Base-by-base conservation (phyloP, 306 rosid genomes). In the Urtica urens region DNA sequence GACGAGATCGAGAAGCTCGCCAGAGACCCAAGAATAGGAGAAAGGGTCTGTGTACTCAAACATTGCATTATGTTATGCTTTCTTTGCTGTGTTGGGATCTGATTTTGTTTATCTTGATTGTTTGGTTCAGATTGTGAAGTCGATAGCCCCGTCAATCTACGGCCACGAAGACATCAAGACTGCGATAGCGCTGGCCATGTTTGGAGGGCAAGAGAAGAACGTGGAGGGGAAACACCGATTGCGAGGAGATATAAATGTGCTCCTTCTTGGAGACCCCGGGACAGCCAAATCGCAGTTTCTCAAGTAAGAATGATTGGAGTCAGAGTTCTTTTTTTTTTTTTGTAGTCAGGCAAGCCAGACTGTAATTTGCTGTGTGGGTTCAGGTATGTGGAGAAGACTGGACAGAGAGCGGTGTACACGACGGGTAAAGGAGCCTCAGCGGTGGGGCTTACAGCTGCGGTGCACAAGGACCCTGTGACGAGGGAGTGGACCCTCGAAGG, bases 401-500 rank as follows among this genome's bases (percentile, higher is more conserved):
- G 94, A 49, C 95, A 81, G 64, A 79, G 99, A 64, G 99, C 99
- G 40, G 99, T 90, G 53, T 90, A 90, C 72, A 90, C 99, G 31
- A 85, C 99, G 34, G 99, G 99, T 16, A 90, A 90, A 65, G 99
- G 99, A 56, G 99, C 99, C 71, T 85, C 99, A 37, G 99, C 99
- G n/a, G 99, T 90, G 62, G 99, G 99, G 64, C 99, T 90, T 50
- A 90, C 99, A 19, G 99, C 99, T 40, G 95, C 95, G 55, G 95
- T 90, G 64, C 99, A 90, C 76, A 90, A 72, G 78, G 99, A 90
- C 65, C 99, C 99, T 0, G 85, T 90, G 55, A 90, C 99, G 38
- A 79, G 93, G 76, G 99, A 90, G 68, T 90, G 99, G 99, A 90
- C 95, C 50, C 95, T 90, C 63, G 99, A 90, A 62, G 99, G 99